These are phyloP conservation scores for Plantago lanceolata DNA, from an alignment of 305 asterid species.

Conservation along the genomic window DNA sequence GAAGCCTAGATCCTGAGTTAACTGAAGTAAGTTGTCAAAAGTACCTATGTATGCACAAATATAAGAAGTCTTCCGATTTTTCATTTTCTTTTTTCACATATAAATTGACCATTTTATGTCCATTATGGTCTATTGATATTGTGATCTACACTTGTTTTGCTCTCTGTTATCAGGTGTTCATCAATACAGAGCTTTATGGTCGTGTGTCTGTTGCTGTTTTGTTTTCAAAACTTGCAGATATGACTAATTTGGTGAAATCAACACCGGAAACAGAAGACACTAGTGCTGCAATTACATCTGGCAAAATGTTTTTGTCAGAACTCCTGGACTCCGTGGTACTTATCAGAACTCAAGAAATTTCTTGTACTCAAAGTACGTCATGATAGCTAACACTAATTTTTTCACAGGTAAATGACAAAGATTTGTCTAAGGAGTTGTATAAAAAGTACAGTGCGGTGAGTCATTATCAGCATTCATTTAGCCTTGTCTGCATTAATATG, in stretches of 20 bases:
- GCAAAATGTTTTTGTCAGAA: slow-evolving; percentile 77
- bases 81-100: not conserved
- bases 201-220: slow-evolving; percentile 93
- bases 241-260: slow-evolving; percentile 42
- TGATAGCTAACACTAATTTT: slow-evolving; percentile 27
- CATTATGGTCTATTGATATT: not conserved
- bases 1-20: slow-evolving; percentile 82
- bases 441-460: slow-evolving; percentile 91
- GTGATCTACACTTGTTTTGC: slow-evolving; percentile 19
- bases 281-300: slow-evolving; percentile 52
- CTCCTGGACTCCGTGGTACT: slow-evolving; percentile 70
- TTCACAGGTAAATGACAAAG: slow-evolving; percentile 72
- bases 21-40: slow-evolving; percentile 56
- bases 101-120: too few relatives aligned
- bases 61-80: not conserved
- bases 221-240: slow-evolving; percentile 72
- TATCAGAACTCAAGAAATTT: not conserved
- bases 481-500: slow-evolving; percentile 11
- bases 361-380: slow-evolving; percentile 11
- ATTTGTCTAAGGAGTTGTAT: slow-evolving; percentile 87
- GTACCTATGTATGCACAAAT: not conserved
- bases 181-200: slow-evolving; percentile 94
- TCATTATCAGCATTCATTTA: slow-evolving; percentile 17
- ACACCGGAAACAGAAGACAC: slow-evolving; percentile 30
- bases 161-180: slow-evolving; percentile 60